These are phyloP conservation scores for Serpula lacrymans DNA, from an alignment of 768 basidiomycete genomes.

Conservation along the genomic window DNA sequence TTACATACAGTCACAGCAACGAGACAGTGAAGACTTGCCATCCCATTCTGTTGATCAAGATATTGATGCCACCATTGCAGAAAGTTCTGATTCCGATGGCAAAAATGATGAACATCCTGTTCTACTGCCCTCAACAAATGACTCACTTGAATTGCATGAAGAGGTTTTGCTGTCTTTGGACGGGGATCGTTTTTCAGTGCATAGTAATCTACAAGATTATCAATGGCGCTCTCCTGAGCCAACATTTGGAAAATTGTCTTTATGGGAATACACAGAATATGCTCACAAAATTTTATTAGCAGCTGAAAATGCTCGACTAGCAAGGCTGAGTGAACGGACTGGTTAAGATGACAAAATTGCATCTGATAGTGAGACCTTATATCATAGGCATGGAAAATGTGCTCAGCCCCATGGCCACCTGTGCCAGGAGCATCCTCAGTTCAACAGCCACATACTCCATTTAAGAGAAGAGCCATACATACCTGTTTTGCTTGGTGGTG, in stretches of 20 bases:
- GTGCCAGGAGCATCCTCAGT: constrained; percentile 2
- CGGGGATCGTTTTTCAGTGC: background rate
- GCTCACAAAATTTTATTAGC: too few species aligned
- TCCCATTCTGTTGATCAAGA: background rate
- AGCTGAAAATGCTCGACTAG: too few species aligned
- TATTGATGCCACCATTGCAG: background rate
- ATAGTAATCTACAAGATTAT: constrained; percentile 3
- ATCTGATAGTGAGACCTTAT: too few species aligned
- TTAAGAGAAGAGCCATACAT: background rate
- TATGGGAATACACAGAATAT: constrained; percentile 5
- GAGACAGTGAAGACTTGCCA: background rate
- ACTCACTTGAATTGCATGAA: background rate
- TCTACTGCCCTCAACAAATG: too few species aligned
- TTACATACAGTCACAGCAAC: too few species aligned
- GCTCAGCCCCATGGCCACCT: too few species aligned
- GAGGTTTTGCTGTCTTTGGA: background rate
- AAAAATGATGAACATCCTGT: too few species aligned
- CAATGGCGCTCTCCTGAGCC: background rate
- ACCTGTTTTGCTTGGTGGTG: constrained; percentile 8
- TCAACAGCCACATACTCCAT: constrained; percentile 1
- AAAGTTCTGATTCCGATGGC: background rate
- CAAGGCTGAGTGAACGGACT: too few species aligned
- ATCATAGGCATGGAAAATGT: too few species aligned
- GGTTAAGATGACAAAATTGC: too few species aligned
- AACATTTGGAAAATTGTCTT: background rate